Conservation (phyloP, 1,284 basidiomycete species). For the Fomitopsis schrenkii region DNA sequence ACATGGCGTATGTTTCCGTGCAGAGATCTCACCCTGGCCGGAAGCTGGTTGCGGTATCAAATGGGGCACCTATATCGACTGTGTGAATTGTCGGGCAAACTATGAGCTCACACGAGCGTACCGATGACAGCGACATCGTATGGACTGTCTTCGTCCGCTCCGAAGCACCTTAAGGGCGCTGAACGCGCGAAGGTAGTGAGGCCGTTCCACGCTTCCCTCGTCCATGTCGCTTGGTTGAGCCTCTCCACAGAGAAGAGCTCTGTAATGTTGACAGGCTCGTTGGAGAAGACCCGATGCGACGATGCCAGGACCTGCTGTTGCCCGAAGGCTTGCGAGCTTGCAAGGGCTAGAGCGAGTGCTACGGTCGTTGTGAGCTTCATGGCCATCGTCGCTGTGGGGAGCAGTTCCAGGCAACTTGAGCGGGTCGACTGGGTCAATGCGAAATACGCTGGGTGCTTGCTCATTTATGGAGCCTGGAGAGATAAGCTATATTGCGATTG, state of each 20-base stretch:
- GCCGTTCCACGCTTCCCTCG: conserved; percentile 25
- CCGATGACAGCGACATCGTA: conserved; percentile 32
- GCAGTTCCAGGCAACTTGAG: neutral
- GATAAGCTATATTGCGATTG: neutral
- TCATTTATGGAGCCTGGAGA: neutral
- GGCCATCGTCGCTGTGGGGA: neutral
- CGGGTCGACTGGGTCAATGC: neutral
- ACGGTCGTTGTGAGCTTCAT: neutral
- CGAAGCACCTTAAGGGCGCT: conserved; percentile 28
- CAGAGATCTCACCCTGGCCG: conserved; percentile 26
- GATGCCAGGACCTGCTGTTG: conserved; percentile 2
- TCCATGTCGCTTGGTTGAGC: conserved; percentile 20
- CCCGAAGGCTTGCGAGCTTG: neutral
- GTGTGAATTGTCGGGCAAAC: neutral
- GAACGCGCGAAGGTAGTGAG: conserved; percentile 28
- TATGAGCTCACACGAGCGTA: conserved; percentile 3
- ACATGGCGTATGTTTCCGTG: neutral
- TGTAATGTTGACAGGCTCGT: conserved; percentile 22
- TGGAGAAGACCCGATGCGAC: neutral
- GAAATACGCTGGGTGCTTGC: neutral
- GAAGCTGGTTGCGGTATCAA: conserved; percentile 32
- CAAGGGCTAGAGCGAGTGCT: neutral
- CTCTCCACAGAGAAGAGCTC: conserved; percentile 19
- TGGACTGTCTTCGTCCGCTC: conserved; percentile 19
- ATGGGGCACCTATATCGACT: conserved; percentile 23